Conservation (phyloP, 495 filamentous ascomycete species). For the Cryomyces minteri region DNA sequence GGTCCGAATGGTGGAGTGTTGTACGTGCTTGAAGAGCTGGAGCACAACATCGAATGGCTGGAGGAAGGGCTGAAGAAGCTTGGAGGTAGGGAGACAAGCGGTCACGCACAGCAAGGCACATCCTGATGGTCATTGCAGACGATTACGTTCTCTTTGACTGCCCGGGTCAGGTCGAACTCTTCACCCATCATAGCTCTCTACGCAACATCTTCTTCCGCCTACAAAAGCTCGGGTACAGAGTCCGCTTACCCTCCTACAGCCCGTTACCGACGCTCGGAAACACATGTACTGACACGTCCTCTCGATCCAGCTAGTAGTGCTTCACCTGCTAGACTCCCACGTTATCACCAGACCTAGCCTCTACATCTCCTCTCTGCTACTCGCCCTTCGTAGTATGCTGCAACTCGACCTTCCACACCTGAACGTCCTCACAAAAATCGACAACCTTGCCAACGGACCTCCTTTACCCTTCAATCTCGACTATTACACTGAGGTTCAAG, state of each 20-base stretch:
- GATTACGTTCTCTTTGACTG: constrained; percentile 95
- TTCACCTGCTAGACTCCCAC: constrained; percentile 85
- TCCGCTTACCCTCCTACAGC: constrained; percentile 25
- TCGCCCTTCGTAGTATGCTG: constrained; percentile 88
- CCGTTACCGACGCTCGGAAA: background rate
- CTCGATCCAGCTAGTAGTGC: constrained; percentile 52
- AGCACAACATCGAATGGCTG: constrained; percentile 80
- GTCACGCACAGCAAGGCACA: background rate
- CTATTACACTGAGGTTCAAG: constrained; percentile 96
- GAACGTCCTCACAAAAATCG: constrained; percentile 94
- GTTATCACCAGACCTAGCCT: constrained; percentile 80
- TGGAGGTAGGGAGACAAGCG: constrained; percentile 1
- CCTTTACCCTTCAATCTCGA: constrained; percentile 84
- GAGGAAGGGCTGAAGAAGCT: constrained; percentile 36
- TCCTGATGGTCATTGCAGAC: constrained; percentile 25
- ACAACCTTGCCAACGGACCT: constrained; percentile 65
- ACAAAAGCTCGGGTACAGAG: constrained; percentile 84
- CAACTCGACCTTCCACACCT: constrained; percentile 92
- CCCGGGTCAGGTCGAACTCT: constrained; percentile 90
- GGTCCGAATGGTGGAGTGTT: constrained; percentile 86
- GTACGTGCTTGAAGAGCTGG: constrained; percentile 89
- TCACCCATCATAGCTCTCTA: constrained; percentile 80
- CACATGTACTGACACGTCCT: constrained; percentile 2
- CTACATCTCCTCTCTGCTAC: constrained; percentile 82
- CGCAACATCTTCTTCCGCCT: constrained; percentile 79